These are phyloP conservation scores for Penicillium sp. DNA, from an alignment of 2,329 filamentous ascomycete species.

Conservation along the genomic window DNA sequence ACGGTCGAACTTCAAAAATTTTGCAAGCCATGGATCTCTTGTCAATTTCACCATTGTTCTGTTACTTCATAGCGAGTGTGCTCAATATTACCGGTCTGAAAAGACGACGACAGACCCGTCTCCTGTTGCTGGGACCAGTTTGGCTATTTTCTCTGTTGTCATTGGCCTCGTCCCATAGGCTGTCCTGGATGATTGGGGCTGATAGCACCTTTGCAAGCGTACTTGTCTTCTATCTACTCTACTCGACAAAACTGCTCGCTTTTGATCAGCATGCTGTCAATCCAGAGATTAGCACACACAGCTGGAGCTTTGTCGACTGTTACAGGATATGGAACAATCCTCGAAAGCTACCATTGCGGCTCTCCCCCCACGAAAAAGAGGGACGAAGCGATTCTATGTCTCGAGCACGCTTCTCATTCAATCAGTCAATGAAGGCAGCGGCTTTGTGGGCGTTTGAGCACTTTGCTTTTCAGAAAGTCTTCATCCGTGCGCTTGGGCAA, in stretches of 20 bases:
- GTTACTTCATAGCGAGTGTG: neutral
- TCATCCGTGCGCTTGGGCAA: neutral
- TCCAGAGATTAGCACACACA: neutral
- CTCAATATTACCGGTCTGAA: neutral
- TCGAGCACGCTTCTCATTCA: neutral
- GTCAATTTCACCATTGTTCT: neutral
- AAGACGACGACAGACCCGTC: neutral
- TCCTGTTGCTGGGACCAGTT: neutral
- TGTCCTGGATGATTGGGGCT: neutral
- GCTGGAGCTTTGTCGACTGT: neutral
- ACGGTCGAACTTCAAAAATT: neutral
- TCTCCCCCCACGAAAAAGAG: neutral
- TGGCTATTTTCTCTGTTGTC: neutral
- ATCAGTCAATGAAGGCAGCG: neutral
- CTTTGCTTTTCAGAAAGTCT: neutral
- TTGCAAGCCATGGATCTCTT: neutral
- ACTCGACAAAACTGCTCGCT: neutral
- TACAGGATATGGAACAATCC: neutral
- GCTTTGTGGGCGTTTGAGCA: neutral
- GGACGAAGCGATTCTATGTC: neutral
- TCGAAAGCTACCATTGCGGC: neutral
- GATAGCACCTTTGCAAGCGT: neutral
- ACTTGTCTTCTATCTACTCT: neutral
- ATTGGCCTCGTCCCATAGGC: neutral
- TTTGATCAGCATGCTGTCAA: neutral